These are phyloP conservation scores for Gossypium schwendimanii DNA, from an alignment of 441 rosid species.

Conservation along the genomic window DNA sequence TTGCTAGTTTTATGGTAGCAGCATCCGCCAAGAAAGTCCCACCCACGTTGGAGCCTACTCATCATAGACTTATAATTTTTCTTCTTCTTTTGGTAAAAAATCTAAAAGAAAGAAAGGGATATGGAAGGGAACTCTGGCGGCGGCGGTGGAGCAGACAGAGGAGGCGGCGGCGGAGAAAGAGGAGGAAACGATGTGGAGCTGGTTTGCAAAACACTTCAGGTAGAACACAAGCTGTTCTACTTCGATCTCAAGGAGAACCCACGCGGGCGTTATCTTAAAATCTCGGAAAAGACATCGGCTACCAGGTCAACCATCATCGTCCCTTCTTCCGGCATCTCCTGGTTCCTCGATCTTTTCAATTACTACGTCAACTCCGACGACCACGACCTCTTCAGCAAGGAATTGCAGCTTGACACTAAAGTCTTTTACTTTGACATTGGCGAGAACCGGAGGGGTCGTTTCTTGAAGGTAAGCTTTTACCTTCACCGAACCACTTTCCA, in stretches of 20 bases:
- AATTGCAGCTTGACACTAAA: constrained; percentile 92
- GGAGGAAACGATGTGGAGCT: constrained; percentile 87
- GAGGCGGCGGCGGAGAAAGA: constrained; percentile 16
- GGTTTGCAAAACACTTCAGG: constrained; percentile 87
- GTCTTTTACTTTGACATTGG: constrained; percentile 78
- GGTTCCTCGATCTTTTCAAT: constrained; percentile 94
- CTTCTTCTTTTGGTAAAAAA: neutral
- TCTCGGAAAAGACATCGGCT: constrained; percentile 90
- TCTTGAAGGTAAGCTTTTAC: constrained; percentile 56
- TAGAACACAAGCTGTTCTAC: constrained; percentile 91
- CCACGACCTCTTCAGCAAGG: constrained; percentile 79
- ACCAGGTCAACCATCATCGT: constrained; percentile 95
- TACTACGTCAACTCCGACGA: constrained; percentile 85
- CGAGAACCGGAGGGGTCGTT: constrained; percentile 82
- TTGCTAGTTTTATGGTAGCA: neutral
- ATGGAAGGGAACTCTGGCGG: constrained; percentile 72
- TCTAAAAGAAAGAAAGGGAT: neutral
- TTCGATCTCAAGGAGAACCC: constrained; percentile 97
- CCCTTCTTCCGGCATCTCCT: constrained; percentile 85
- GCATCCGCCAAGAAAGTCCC: neutral
- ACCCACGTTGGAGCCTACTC: constrained; percentile 3
- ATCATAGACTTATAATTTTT: neutral
- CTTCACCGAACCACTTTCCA: neutral
- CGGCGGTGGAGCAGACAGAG: constrained; percentile 24
- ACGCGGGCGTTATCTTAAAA: constrained; percentile 87